Evolutionary conservation across 352 stramenopile species (phyloP).

Genomic region (Elongisporangium senticosum): DNA sequence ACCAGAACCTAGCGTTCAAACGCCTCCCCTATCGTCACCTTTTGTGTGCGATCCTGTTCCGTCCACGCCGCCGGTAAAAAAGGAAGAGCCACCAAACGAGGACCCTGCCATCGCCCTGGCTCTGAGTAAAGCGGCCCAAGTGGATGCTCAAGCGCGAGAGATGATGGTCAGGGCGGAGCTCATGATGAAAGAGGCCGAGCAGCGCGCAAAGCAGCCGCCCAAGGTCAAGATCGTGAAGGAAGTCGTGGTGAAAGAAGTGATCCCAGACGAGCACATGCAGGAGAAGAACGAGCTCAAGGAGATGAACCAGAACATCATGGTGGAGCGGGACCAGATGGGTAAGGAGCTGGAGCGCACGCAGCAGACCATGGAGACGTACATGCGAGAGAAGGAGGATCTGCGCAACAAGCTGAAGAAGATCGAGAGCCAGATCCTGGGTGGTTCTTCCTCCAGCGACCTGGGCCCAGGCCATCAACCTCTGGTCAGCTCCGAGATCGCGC

Average conservation of each 20-base stretch:
- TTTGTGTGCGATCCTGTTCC: not conserved
- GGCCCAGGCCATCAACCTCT: not conserved
- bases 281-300: constrained; percentile 58
- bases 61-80: not conserved
- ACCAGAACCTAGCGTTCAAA: not conserved
- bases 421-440: constrained; percentile 70
- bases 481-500: constrained; percentile 60
- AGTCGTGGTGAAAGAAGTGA: constrained; percentile 75
- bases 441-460: constrained; percentile 12
- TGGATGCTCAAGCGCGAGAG: constrained; percentile 60
- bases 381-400: constrained; percentile 58
- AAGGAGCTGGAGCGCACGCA: constrained; percentile 71
- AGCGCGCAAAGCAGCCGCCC: constrained; percentile 23
- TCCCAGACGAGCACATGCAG: constrained; percentile 59
- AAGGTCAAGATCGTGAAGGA: constrained; percentile 52
- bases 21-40: not conserved
- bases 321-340: constrained; percentile 67
- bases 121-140: constrained; percentile 37
- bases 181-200: constrained; percentile 59
- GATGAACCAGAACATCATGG: constrained; percentile 56
- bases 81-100: constrained; percentile 6
- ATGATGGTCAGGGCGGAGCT: constrained; percentile 71
- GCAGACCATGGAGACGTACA: constrained; percentile 54
- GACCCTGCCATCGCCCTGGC: constrained; percentile 36
- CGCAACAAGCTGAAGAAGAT: constrained; percentile 73